A percentile compares a stretch with the other conserved stretches of the same genome.
Evolutionary conservation across 2,329 filamentous ascomycete species (phyloP).

Genomic region (Clonostachys chloroleuca): DNA sequence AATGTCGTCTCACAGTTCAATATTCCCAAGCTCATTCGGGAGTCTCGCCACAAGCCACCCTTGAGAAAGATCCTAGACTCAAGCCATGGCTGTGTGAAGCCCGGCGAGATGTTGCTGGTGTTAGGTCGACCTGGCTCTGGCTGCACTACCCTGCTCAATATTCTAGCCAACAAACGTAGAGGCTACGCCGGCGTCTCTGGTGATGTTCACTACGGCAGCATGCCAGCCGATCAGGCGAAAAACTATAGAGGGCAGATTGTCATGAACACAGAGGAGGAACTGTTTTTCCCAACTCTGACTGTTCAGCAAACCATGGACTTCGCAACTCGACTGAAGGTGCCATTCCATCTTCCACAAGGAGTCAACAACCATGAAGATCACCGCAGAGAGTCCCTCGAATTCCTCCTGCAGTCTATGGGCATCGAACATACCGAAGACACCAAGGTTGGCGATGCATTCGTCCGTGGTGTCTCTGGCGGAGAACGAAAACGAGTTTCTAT

Average conservation of each 20-base stretch:
- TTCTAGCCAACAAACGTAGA: conserved; percentile 59
- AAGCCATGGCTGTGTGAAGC: conserved; percentile 56
- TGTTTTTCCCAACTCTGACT: conserved; percentile 63
- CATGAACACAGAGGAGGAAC: conserved; percentile 67
- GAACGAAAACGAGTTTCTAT: conserved; percentile 68
- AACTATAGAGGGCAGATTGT: conserved; percentile 55
- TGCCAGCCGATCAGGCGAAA: conserved; percentile 40
- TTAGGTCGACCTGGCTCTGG: conserved; percentile 65
- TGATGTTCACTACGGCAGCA: conserved; percentile 51
- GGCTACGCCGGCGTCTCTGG: conserved; percentile 56
- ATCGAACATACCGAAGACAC: conserved; percentile 59
- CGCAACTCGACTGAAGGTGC: conserved; percentile 57
- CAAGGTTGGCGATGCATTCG: conserved; percentile 63
- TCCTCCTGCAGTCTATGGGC: conserved; percentile 43
- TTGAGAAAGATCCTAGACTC: conserved; percentile 54
- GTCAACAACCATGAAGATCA: conserved; percentile 35
- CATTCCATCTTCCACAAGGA: conserved; percentile 38
- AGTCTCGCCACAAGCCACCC: conserved; percentile 14
- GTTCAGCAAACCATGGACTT: conserved; percentile 70
- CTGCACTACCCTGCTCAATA: conserved; percentile 68
- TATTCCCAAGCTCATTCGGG: background rate
- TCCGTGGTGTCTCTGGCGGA: conserved; percentile 64
- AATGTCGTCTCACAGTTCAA: conserved; percentile 10
- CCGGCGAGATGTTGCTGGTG: conserved; percentile 64
- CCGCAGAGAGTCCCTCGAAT: conserved; percentile 41